A percentile compares a stretch with the other conserved stretches of the same genome.
phyloP scores from a whole-genome alignment of 305 asterid species.

The Plantago lanceolata region DNA sequence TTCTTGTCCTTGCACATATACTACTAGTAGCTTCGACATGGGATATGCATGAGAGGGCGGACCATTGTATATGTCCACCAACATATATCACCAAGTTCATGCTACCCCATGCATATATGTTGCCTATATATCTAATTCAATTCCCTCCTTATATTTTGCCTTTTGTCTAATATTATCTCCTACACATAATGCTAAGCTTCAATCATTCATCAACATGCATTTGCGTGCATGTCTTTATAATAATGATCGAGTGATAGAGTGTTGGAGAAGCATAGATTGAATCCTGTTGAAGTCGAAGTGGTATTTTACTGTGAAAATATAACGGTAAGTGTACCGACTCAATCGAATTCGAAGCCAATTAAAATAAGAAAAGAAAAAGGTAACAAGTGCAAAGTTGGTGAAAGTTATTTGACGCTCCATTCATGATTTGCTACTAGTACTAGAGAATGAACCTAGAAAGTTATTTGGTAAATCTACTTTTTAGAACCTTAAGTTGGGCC shows the following conservation, averaged over 20 bases:
- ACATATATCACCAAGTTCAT: slow-evolving; percentile 10
- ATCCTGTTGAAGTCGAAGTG: too few relatives aligned
- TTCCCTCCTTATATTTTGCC: background rate
- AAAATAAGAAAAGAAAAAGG: too few relatives aligned
- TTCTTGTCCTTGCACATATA: background rate
- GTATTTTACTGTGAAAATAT: background rate
- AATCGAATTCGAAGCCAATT: too few relatives aligned
- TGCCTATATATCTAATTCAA: background rate
- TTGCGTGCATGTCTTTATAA: background rate
- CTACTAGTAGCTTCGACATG: background rate
- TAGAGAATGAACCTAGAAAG: background rate
- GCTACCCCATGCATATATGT: slow-evolving; percentile 2
- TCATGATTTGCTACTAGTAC: background rate
- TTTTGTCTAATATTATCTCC: background rate
- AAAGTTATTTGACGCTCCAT: background rate
- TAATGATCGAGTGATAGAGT: too few relatives aligned
- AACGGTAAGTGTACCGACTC: too few relatives aligned
- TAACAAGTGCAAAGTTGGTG: background rate
- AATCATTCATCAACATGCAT: background rate
- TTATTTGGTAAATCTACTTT: background rate
- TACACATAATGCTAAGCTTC: background rate
- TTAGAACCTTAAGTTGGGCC: background rate
- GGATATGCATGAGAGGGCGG: slow-evolving; percentile 5
- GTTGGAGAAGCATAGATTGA: too few relatives aligned
- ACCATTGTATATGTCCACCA: background rate